Conservation (phyloP, 1,284 basidiomycete species). For the Fistulina hepatica region DNA sequence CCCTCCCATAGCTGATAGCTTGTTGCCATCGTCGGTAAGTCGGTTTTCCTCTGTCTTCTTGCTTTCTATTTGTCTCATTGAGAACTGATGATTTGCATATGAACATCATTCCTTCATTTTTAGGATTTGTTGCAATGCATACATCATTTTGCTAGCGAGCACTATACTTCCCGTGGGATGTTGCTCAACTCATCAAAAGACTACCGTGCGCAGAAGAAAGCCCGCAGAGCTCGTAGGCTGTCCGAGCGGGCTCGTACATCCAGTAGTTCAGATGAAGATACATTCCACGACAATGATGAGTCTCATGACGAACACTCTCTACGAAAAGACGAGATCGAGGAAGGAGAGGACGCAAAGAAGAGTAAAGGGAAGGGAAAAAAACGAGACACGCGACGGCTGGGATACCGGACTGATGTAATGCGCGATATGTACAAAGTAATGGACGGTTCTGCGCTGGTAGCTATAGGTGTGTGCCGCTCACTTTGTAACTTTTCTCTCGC, state of each 20-base stretch:
- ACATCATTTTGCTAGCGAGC: slow-evolving; percentile 52
- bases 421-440: slow-evolving; percentile 66
- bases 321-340: slow-evolving; percentile 18
- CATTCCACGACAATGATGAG: slow-evolving; percentile 9
- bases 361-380: slow-evolving; percentile 17
- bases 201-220: slow-evolving; percentile 34
- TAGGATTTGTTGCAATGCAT: slow-evolving; percentile 64
- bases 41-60: no score
- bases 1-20: no score
- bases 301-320: slow-evolving; percentile 15
- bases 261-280: slow-evolving; percentile 4
- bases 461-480: slow-evolving; percentile 39
- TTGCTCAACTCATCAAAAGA: slow-evolving; percentile 39
- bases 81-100: no score
- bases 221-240: slow-evolving; percentile 14
- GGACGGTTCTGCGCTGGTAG: slow-evolving; percentile 62
- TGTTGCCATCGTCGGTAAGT: no score
- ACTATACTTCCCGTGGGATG: slow-evolving; percentile 50
- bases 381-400: slow-evolving; percentile 14
- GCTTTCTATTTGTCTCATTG: no score
- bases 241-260: neutral
- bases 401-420: no score
- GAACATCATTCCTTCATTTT: no score
- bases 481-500: no score
- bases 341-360: slow-evolving; percentile 15